These are phyloP conservation scores for Lignosus rhinocerotis DNA, from an alignment of 1,284 basidiomycete species.

Conservation along the genomic window DNA sequence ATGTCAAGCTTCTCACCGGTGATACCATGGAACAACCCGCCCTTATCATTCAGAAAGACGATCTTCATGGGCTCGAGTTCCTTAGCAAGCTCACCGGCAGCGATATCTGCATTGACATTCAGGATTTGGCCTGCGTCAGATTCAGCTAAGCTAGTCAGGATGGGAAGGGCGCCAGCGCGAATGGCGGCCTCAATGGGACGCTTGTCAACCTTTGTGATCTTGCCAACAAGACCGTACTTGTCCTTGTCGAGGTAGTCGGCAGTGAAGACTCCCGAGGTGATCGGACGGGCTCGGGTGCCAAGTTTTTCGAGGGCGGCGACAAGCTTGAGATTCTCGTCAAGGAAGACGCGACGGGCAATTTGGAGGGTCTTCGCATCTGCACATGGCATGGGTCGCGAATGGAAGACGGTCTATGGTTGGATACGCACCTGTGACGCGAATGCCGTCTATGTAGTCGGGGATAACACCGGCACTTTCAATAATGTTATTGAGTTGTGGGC, in stretches of 20 bases:
- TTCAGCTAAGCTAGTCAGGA: constrained; percentile 91
- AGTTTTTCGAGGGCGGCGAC: constrained; percentile 89
- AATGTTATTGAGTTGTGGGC: constrained; percentile 92
- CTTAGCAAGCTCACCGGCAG: constrained; percentile 93
- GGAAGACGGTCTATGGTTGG: neutral
- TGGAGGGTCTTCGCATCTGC: constrained; percentile 89
- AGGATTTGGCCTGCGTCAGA: constrained; percentile 91
- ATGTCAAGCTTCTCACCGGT: constrained; percentile 93
- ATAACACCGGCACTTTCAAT: constrained; percentile 89
- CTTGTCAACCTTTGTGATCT: constrained; percentile 92
- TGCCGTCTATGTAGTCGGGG: constrained; percentile 95
- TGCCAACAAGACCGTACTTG: constrained; percentile 94
- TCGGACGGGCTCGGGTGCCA: constrained; percentile 92
- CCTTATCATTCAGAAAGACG: constrained; percentile 98
- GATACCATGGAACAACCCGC: constrained; percentile 96
- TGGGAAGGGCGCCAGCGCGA: constrained; percentile 89
- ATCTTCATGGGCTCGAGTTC: constrained; percentile 99
- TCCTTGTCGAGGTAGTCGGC: constrained; percentile 92
- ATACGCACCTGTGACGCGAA: constrained; percentile 83
- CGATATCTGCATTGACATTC: constrained; percentile 97
- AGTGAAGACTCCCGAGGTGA: constrained; percentile 94
- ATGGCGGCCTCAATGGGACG: constrained; percentile 94
- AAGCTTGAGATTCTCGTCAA: constrained; percentile 93
- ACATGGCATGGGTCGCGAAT: too few relatives aligned
- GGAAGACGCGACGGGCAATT: constrained; percentile 92